Percentiles rank a stretch among this genome's conserved stretches.
phyloP scores from a whole-genome alignment of 163 green algal species.

The Smithsoniella earleae region DNA sequence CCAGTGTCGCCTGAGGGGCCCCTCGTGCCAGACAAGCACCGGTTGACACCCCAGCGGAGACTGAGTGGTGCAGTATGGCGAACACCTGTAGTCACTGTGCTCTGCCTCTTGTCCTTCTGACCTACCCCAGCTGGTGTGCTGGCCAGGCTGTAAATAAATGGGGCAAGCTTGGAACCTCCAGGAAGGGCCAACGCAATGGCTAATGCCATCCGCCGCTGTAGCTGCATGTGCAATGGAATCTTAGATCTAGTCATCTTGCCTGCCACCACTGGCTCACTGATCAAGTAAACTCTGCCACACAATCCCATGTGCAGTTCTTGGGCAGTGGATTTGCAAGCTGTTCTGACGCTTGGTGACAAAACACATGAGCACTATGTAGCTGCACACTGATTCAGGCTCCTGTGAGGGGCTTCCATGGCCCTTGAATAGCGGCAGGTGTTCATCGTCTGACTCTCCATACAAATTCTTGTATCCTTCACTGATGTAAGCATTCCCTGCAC shows the following conservation, averaged over 20 bases:
- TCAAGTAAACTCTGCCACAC: no score
- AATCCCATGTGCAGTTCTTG: no score
- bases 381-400: not conserved
- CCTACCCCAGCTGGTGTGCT: not conserved
- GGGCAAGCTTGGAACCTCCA: not conserved
- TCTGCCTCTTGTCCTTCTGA: no score
- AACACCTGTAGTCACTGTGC: no score
- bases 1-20: no score
- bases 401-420: not conserved
- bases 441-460: not conserved
- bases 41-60: no score
- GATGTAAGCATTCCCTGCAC: not conserved
- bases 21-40: no score
- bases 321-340: no score
- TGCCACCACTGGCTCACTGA: not conserved
- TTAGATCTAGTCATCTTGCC: not conserved
- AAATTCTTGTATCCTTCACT: not conserved
- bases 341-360: no score
- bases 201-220: not conserved
- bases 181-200: constrained; percentile 3
- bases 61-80: no score
- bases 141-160: not conserved
- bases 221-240: not conserved
- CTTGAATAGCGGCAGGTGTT: no score
- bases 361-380: not conserved